Evolutionary conservation across 805 yeast genomes (phyloP).

Genomic region (Tetrapisispora nanseiensis): DNA sequence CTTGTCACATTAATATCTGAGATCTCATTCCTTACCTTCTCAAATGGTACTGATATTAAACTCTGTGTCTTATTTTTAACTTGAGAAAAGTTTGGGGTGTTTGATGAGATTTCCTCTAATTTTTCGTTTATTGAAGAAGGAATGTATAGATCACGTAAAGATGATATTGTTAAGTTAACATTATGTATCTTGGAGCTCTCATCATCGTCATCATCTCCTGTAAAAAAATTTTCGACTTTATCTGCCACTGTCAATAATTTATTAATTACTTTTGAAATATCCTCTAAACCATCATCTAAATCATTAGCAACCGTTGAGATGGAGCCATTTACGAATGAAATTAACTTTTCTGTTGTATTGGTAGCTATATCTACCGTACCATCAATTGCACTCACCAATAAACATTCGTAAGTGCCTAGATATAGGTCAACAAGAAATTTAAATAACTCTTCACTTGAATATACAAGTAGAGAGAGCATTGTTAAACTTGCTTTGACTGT

Average conservation of each 20-base stretch:
- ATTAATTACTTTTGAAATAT: constrained; percentile 49
- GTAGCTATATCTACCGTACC: constrained; percentile 66
- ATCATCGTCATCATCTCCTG: constrained; percentile 32
- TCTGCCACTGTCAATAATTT: constrained; percentile 42
- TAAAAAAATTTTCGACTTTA: constrained; percentile 47
- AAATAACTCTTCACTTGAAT: constrained; percentile 49
- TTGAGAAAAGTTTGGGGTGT: constrained; percentile 56
- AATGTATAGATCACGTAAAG: constrained; percentile 50
- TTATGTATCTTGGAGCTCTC: constrained; percentile 31
- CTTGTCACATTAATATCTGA: constrained; percentile 24
- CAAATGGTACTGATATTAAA: constrained; percentile 53
- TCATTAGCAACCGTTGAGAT: constrained; percentile 45
- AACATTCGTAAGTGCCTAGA: constrained; percentile 81
- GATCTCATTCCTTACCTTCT: constrained; percentile 34
- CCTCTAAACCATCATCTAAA: constrained; percentile 56
- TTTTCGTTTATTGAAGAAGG: constrained; percentile 54
- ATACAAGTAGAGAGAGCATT: constrained; percentile 38
- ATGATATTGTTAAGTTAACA: constrained; percentile 49
- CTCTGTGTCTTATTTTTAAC: constrained; percentile 50
- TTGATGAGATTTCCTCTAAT: constrained; percentile 40
- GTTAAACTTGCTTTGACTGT: constrained; percentile 39
- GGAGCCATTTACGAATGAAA: constrained; percentile 53
- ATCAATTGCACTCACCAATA: constrained; percentile 62
- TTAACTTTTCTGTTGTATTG: constrained; percentile 57
- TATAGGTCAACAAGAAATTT: constrained; percentile 61